Base-by-base conservation (phyloP, 306 rosid genomes). In the Prunus fruticosa region DNA sequence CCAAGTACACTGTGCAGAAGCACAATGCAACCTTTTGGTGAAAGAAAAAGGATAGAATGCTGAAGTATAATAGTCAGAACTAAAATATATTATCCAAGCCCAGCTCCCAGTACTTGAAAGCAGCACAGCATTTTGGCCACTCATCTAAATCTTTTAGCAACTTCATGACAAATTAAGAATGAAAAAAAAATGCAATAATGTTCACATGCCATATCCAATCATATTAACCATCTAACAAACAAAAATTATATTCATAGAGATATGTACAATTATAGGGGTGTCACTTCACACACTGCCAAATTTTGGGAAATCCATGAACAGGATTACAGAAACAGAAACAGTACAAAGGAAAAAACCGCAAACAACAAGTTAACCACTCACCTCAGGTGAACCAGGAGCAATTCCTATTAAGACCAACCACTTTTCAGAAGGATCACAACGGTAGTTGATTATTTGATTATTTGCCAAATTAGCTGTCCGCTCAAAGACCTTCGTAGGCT, bases 381-480 rank as follows among this genome's bases (percentile, higher is more conserved):
- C 97, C 88, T 91, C 97, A 22, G 93, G 72, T 38, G 89, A 78
- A 74, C 97, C 97, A 30, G 94, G 94, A 78, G 94, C 92, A 82
- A 91, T 91, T 65, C 94, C 94, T 74, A 89, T 84, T 78, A 91
- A 86, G 75, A 91, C 92, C 82, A 91, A 70, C 97, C 97, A 89
- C 84, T 91, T 91, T 75, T 89, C 92, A 58, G 79, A 68, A 71
- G 92, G 91, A 82, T 91, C 97, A 70, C 87, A 83, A 56, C 94
- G 92, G 81, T 91, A 91, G 84, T 89, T 91, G 83, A 89, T 91
- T 67, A 91, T 91, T 85, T 91, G 97, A 65, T 89, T 91, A 85
- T 82, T 91, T 54, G 83, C 85, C 58, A 91, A 79, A 79, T 88
- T 91, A 67, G 97, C 83, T 51, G 91, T 83, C 61, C 94, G 89